phyloP scores from a whole-genome alignment of 2,329 filamentous ascomycete genomes.

The Falciphora oryzae region DNA sequence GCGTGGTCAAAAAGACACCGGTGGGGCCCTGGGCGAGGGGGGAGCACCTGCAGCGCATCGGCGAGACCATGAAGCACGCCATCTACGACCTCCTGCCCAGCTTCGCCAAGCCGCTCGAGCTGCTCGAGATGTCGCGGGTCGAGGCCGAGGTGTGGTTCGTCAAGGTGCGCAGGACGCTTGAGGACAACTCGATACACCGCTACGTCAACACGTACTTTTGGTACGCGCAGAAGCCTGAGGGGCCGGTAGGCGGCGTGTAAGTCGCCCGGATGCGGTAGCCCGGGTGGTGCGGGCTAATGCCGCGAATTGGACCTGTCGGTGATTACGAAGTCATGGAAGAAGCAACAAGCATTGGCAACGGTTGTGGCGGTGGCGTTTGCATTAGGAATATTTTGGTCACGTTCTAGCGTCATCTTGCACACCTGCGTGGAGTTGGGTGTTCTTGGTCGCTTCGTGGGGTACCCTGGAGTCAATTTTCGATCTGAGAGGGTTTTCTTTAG shows the following conservation, averaged over 20 bases:
- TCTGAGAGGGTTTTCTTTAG: no score
- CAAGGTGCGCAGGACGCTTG: conserved; percentile 28
- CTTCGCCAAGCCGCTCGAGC: conserved; percentile 31
- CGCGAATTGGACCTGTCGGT: no score
- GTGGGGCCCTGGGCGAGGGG: conserved; percentile 38
- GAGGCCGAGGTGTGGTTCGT: conserved; percentile 25
- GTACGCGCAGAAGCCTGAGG: conserved; percentile 31
- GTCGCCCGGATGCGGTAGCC: not conserved
- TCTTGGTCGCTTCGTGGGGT: no score
- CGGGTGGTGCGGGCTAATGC: no score
- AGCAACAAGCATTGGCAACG: no score
- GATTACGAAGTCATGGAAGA: no score
- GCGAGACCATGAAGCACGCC: conserved; percentile 31
- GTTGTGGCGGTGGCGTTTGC: not conserved
- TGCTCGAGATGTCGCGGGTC: conserved; percentile 26
- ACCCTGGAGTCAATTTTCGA: no score
- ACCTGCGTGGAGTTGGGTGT: no score
- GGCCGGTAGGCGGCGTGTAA: not conserved
- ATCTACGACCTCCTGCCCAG: conserved; percentile 31
- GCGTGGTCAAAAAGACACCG: conserved; percentile 36
- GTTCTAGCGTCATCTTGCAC: no score
- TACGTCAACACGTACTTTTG: conserved; percentile 35
- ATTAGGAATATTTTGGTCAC: not conserved
- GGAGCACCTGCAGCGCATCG: conserved; percentile 30
- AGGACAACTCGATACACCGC: conserved; percentile 29